These are phyloP conservation scores for Trichosporon ovoides DNA, from an alignment of 1,284 basidiomycete species.

Conservation along the genomic window DNA sequence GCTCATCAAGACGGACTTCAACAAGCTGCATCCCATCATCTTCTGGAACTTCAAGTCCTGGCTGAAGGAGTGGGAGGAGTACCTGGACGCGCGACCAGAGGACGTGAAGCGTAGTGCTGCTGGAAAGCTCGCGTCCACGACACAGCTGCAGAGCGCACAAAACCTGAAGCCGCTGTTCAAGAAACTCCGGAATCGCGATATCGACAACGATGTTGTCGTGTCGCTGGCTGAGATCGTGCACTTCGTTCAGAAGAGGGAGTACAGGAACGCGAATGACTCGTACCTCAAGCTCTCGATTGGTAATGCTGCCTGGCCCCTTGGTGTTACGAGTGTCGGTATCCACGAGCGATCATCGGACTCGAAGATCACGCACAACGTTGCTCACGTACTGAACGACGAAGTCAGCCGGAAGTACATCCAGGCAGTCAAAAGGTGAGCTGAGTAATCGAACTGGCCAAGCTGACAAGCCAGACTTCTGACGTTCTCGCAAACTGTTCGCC, in stretches of 20 bases:
- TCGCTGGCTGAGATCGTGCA: conserved; percentile 94
- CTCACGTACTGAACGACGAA: conserved; percentile 98
- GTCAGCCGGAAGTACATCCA: conserved; percentile 98
- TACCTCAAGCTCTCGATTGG: conserved; percentile 96
- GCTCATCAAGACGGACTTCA: conserved; percentile 85
- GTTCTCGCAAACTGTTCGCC: conserved; percentile 90
- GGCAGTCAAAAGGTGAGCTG: conserved; percentile 77
- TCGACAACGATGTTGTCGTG: conserved; percentile 77
- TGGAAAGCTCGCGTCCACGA: conserved; percentile 90
- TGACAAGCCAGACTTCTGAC: conserved; percentile 65
- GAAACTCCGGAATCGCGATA: conserved; percentile 68
- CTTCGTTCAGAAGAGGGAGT: conserved; percentile 90
- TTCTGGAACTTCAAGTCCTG: conserved; percentile 91
- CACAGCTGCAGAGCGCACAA: conserved; percentile 89
- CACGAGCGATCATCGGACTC: conserved; percentile 95
- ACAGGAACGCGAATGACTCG: conserved; percentile 91
- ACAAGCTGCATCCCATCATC: conserved; percentile 93
- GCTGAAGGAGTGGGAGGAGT: conserved; percentile 92
- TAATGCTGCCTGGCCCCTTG: conserved; percentile 99
- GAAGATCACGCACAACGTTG: conserved; percentile 95
- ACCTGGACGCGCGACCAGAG: conserved; percentile 79
- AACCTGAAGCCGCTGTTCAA: conserved; percentile 97
- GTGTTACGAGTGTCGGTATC: conserved; percentile 98
- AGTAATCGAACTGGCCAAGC: neutral
- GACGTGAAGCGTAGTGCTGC: conserved; percentile 75